Evolutionary conservation across 257 asterid genomes (phyloP).

Genomic region (Avicennia marina): DNA sequence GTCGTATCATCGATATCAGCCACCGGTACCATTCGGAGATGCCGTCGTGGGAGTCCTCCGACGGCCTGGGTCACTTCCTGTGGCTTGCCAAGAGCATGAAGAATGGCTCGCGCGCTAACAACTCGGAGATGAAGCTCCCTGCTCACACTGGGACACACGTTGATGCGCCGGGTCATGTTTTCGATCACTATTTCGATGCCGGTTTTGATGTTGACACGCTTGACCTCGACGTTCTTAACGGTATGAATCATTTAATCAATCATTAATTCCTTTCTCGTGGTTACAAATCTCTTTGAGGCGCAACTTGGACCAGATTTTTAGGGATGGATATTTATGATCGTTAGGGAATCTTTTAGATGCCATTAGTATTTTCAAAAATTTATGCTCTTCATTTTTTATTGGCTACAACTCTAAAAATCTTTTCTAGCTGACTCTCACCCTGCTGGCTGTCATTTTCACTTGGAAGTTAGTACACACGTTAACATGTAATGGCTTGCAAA

Average conservation of each 20-base stretch:
- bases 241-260: slow-evolving; percentile 29
- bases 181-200: slow-evolving; percentile 76
- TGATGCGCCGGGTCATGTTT: slow-evolving; percentile 92
- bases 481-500: too few relatives aligned
- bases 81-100: slow-evolving; percentile 80
- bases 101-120: slow-evolving; percentile 76
- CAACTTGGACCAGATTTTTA: not conserved
- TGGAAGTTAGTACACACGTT: too few relatives aligned
- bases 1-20: slow-evolving; percentile 79
- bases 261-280: too few relatives aligned
- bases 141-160: slow-evolving; percentile 96
- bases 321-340: not conserved
- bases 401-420: slow-evolving; percentile 8
- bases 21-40: slow-evolving; percentile 58
- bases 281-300: too few relatives aligned
- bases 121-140: slow-evolving; percentile 82
- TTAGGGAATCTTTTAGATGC: not conserved
- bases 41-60: slow-evolving; percentile 72
- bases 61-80: slow-evolving; percentile 72
- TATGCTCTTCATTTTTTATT: too few relatives aligned
- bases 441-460: too few relatives aligned
- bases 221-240: slow-evolving; percentile 88
- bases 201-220: slow-evolving; percentile 95
- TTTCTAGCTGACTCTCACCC: not conserved
- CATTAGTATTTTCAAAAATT: not conserved